Evolutionary conservation across 2,329 filamentous ascomycete species (phyloP), one percentile per base, ranked within the genome.

Genomic region (Colletotrichum filicis): DNA sequence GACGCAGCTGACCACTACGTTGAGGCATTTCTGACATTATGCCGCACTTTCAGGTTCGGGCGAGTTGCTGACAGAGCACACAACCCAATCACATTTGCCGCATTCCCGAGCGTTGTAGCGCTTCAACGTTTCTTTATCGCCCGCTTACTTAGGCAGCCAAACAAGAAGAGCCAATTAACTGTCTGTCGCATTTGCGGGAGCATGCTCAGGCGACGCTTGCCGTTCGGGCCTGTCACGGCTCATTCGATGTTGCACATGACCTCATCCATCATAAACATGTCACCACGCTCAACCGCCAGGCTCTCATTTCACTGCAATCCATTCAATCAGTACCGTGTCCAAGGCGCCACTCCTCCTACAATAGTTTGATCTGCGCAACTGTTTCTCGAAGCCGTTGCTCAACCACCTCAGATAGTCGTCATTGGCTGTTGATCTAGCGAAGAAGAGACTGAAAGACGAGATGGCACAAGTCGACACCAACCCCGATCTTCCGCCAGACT

Each of bases 401-500:
- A 42, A 8, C 16, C 37, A 42, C 16, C 37, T 19, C 6, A 7
- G 5, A 42, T 42, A 42, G 37, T 42, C 37, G 6, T 42, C 37
- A 42, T 42, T 42, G 37, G 37, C 42, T 7, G 19, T 11, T 22
- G 19, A n/a, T n/a, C 16, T 8, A n/a, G 19, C 3, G 19, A 49
- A 49, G 6, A 53, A 14, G n/a, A 35, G 24, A n/a, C 1, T 16
- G 11, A 22, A 37, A 24, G 9, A 9, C 55, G 46, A 32, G 24
- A 71, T 71, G 68, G n/a, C 57, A n/a, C 56, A 49, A 24, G 5
- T 57, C 24, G n/a, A 19, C 5, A 22, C 64, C 60, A 57, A 58
- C 24, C 57, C 46, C 28, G 30, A 66, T n/a, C 57, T 61, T 4
- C 68, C 68, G 16, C 68, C 68, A 9, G 68, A 62, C 11, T 73